Percentiles rank a stretch among this genome's conserved stretches.
Conservation (phyloP, 2,329 filamentous ascomycete species). For the Aspergillus awamori region DNA sequence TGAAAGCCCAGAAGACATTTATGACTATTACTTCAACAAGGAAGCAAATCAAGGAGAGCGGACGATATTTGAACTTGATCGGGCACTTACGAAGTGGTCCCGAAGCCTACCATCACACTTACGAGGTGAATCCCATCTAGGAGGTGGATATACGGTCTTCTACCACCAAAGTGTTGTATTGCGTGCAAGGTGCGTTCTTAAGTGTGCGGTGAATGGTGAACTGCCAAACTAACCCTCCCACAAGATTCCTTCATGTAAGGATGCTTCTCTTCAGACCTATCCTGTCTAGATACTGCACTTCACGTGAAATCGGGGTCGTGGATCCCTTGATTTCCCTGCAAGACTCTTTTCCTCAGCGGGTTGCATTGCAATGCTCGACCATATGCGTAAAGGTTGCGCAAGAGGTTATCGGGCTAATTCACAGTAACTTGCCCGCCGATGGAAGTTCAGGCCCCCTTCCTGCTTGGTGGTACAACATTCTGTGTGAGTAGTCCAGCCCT, state of each 20-base stretch:
- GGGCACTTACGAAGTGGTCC: constrained; percentile 35
- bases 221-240: background rate
- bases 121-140: constrained; percentile 10
- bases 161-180: constrained; percentile 38
- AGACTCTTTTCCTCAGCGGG: constrained; percentile 35
- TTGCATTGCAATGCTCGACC: constrained; percentile 40
- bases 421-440: constrained; percentile 32
- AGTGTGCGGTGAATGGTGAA: background rate
- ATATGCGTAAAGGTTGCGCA: constrained; percentile 40
- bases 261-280: constrained; percentile 39
- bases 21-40: constrained; percentile 33
- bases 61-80: constrained; percentile 40
- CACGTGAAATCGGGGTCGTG: constrained; percentile 25
- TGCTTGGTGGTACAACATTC: constrained; percentile 44
- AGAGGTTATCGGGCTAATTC: constrained; percentile 36
- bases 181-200: constrained; percentile 30
- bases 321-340: constrained; percentile 26
- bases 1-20: constrained; percentile 29
- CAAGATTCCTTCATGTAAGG: constrained; percentile 37
- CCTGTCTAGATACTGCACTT: constrained; percentile 35
- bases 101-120: constrained; percentile 34
- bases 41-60: constrained; percentile 27
- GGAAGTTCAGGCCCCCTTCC: constrained; percentile 34
- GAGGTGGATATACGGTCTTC: constrained; percentile 26
- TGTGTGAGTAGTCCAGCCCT: constrained; percentile 27